Conservation (phyloP, 768 basidiomycete species). For the Panellus pusillus region DNA sequence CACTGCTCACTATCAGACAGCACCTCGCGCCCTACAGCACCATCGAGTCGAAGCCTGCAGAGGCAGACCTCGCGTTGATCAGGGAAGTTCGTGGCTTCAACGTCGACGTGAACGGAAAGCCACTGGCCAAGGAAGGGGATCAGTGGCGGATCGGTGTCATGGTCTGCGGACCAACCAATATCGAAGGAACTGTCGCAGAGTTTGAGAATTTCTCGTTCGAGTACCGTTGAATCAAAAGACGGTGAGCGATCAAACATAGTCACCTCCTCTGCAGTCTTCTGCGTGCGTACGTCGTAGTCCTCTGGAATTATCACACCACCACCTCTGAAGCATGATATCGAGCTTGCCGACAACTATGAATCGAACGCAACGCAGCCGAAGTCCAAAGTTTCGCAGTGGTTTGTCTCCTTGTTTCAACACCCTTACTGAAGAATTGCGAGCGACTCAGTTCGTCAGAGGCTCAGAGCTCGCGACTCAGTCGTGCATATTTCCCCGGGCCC, state of each 20-base stretch:
- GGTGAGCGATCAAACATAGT: background rate
- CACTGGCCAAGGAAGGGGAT: conserved; percentile 7
- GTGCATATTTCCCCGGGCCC: no score
- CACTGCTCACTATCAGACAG: conserved; percentile 13
- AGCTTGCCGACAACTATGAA: background rate
- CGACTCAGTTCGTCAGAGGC: no score
- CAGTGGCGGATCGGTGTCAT: conserved; percentile 15
- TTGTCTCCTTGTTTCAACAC: no score
- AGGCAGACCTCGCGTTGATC: conserved; percentile 2
- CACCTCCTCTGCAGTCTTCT: no score
- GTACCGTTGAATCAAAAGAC: conserved; percentile 1
- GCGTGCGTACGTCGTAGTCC: no score
- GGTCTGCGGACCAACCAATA: conserved; percentile 15
- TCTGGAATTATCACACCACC: no score
- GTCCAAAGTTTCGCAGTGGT: no score
- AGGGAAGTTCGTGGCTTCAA: conserved; percentile 15
- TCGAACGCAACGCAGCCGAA: background rate
- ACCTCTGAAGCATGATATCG: no score
- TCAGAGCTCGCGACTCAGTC: no score
- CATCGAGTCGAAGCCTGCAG: background rate
- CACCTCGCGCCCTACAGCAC: background rate
- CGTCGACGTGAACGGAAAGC: conserved; percentile 7
- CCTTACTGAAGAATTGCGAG: no score
- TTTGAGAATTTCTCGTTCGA: conserved; percentile 11
- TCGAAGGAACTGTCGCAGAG: conserved; percentile 5